These are phyloP conservation scores for Phytophthora fragariae DNA, from an alignment of 352 stramenopile species.

Conservation along the genomic window DNA sequence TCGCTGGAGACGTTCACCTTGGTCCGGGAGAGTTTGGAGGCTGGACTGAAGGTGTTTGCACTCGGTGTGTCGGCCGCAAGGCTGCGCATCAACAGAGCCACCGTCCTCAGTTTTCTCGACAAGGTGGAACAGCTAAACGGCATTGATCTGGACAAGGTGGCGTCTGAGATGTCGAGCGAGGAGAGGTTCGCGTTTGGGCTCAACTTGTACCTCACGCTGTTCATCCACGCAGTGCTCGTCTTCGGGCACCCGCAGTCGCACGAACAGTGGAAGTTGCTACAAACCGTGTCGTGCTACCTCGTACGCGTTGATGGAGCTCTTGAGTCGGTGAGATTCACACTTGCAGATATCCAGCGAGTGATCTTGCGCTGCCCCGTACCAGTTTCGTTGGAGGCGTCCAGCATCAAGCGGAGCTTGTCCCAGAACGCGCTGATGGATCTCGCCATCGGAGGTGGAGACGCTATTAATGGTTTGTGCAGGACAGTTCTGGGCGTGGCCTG, in stretches of 20 bases:
- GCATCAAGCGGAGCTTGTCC: constrained; percentile 25
- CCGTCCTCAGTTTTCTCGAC: constrained; percentile 58
- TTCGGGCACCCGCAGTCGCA: constrained; percentile 60
- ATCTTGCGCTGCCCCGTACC: constrained; percentile 73
- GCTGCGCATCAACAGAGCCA: constrained; percentile 24
- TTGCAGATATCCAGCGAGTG: constrained; percentile 88
- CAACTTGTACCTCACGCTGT: constrained; percentile 92
- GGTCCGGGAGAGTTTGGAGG: constrained; percentile 35
- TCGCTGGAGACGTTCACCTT: constrained; percentile 9
- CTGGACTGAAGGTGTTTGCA: constrained; percentile 44
- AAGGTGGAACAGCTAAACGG: constrained; percentile 57
- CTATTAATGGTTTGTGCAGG: constrained; percentile 34
- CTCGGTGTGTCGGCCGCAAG: constrained; percentile 26
- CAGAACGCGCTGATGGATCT: constrained; percentile 46
- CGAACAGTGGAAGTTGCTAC: constrained; percentile 81
- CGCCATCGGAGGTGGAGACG: constrained; percentile 34
- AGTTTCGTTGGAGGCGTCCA: constrained; percentile 33
- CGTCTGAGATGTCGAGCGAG: constrained; percentile 30
- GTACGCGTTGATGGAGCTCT: constrained; percentile 23
- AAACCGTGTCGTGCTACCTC: constrained; percentile 59
- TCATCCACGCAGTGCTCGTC: constrained; percentile 74
- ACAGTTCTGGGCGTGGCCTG: constrained; percentile 29
- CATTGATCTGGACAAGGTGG: constrained; percentile 40
- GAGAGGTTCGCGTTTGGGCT: constrained; percentile 79
- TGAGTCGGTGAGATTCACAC: constrained; percentile 54